Evolutionary conservation across 805 yeast genomes (phyloP), one percentile per base, ranked within the genome.

Genomic region (Candida boleticola): DNA sequence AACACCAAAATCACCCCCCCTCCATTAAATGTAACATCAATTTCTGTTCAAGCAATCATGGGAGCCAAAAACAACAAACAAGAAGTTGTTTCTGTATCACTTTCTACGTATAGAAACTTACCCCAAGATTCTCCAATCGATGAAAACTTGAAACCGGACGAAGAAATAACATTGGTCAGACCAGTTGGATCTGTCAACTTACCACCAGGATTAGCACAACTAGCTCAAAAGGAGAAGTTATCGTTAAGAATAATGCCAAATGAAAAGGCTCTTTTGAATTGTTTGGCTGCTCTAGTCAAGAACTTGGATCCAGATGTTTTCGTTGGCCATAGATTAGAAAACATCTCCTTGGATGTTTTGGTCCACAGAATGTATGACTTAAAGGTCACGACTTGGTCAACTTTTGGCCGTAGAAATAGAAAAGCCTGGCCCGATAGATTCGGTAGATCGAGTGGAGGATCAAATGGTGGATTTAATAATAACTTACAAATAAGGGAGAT

Each of bases 221-320:
- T 78, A 45, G 86, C 85, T 5, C 76, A 69, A 40, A 79, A 79
- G 50, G 76, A 73, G 51, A 72, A 71, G 36, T 57, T 81, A 33
- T 66, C 62, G 37, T 59, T 85, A 23, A 73, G 83, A 49, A 60
- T 77, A 6, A 85, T 86, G 54, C 83, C 82, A 23, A 83, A 77
- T 49, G 98, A 93, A 55, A 80, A 79, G 46, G 77, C 86, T 0
- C 61, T 93, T 55, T 70, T 93, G 37, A 80, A 80, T 45, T 84
- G 87, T 60, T 76, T 93, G 37, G 73, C 89, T 41, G 92, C 87
- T 0, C 61, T 80, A 55, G 65, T 92, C 36, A 83, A 81, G 51
- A 66, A 66, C 31, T 67, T 76, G n/a, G 99, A 93, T 61, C 97
- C 98, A 0, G 99, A 93, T 67, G 83, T 89, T 2, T 77, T 89